Evolutionary conservation across 2,329 filamentous ascomycete genomes (phyloP).

Genomic region (Fusarium sp.): DNA sequence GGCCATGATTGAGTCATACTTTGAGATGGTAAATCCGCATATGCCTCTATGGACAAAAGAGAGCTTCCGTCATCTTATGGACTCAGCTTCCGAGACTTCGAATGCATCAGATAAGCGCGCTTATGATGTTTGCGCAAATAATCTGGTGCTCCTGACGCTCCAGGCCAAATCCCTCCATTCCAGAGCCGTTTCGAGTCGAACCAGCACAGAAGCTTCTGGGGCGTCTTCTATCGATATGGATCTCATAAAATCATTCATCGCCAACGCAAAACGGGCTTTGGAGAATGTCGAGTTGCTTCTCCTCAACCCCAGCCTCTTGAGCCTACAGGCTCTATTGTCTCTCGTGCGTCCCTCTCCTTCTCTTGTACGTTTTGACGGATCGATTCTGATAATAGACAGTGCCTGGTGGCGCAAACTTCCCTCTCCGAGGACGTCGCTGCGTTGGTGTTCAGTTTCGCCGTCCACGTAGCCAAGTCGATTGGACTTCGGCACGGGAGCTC

Average conservation of each 20-base stretch:
- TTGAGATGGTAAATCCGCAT: conserved; percentile 14
- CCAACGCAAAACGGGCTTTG: conserved; percentile 15
- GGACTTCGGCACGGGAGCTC: conserved; percentile 11
- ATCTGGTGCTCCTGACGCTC: conserved; percentile 14
- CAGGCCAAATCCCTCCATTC: conserved; percentile 20
- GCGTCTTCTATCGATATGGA: conserved; percentile 9
- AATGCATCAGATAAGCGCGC: conserved; percentile 6
- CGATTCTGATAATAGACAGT: not conserved
- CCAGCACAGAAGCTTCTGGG: not conserved
- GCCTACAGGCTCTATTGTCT: conserved; percentile 8
- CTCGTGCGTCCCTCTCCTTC: not conserved
- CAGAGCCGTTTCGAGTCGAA: not conserved
- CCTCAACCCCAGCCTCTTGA: conserved; percentile 6
- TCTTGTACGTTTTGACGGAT: no score
- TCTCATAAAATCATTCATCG: conserved; percentile 10
- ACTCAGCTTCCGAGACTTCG: not conserved
- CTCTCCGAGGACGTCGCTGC: conserved; percentile 13
- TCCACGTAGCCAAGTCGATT: conserved; percentile 15
- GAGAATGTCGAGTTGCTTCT: conserved; percentile 17
- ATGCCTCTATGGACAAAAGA: conserved; percentile 18
- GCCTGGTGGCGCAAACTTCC: conserved; percentile 5
- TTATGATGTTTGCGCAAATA: conserved; percentile 20
- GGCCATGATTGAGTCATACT: conserved; percentile 22
- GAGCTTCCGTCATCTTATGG: not conserved
- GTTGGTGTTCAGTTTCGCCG: conserved; percentile 11